These are phyloP conservation scores for Aurinia saxatilis DNA, from an alignment of 345 rosid species.

Conservation along the genomic window DNA sequence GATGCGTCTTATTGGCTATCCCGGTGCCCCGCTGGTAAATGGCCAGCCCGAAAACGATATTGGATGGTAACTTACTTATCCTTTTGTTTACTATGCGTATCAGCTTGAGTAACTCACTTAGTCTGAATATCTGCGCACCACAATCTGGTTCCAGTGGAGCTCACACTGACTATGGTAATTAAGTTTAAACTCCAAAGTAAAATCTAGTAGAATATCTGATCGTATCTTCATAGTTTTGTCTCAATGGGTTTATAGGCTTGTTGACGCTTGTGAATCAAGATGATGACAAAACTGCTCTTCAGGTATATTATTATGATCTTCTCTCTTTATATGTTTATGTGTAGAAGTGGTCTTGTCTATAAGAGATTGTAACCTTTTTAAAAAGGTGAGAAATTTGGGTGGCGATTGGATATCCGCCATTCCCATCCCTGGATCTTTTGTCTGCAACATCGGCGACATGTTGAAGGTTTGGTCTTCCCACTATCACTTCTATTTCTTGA, in stretches of 20 bases:
- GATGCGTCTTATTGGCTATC: conserved; percentile 71
- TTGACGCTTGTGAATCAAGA: conserved; percentile 84
- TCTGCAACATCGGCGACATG: conserved; percentile 96
- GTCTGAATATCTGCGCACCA: neutral
- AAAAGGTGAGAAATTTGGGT: conserved; percentile 65
- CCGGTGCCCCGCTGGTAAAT: conserved; percentile 35
- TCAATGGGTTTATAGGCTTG: conserved; percentile 37
- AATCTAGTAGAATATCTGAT: neutral
- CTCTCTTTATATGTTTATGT: neutral
- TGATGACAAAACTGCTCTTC: conserved; percentile 72
- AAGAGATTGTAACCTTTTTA: neutral
- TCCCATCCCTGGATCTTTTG: conserved; percentile 76
- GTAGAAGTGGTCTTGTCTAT: neutral
- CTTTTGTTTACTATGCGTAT: neutral
- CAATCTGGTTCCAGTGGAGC: conserved; percentile 50
- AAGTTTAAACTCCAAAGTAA: neutral
- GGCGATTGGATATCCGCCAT: conserved; percentile 89
- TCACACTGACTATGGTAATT: conserved; percentile 81
- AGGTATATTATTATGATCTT: conserved; percentile 30
- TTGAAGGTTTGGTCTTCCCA: conserved; percentile 45
- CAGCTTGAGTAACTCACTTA: neutral
- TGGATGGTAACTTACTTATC: conserved; percentile 59
- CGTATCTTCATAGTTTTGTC: neutral
- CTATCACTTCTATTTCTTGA: neutral
- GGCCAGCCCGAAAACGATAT: conserved; percentile 39